Conservation (phyloP, 1,284 basidiomycete species). For the Cryptococcus sp. region DNA sequence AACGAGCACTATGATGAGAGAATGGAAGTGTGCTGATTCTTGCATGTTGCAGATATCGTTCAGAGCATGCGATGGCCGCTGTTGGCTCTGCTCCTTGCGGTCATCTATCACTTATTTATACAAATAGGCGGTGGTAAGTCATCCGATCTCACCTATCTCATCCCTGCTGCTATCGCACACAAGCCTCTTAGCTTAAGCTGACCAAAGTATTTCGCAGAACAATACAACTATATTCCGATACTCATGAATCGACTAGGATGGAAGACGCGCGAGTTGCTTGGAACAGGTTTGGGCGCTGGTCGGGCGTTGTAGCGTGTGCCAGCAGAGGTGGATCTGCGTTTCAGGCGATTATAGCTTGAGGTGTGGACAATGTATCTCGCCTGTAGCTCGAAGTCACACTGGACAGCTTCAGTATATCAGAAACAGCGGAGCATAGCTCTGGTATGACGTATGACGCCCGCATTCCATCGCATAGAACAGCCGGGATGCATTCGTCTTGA, state of each 20-base stretch:
- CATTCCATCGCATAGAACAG: too few relatives aligned
- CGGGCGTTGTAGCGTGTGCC: too few relatives aligned
- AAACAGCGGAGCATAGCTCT: too few relatives aligned
- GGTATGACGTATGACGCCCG: too few relatives aligned
- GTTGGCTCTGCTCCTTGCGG: conserved; percentile 33
- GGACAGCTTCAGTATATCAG: too few relatives aligned
- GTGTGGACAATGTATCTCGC: too few relatives aligned
- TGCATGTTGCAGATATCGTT: conserved; percentile 28
- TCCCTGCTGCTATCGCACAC: neutral
- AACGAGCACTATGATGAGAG: neutral
- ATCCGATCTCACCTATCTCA: neutral
- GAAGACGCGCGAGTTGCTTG: conserved; percentile 4
- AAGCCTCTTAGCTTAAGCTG: neutral
- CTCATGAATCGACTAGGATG: conserved; percentile 31
- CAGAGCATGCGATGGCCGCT: conserved; percentile 35
- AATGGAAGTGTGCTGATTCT: neutral
- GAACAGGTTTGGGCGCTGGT: neutral
- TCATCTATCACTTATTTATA: conserved; percentile 40
- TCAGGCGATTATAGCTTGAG: too few relatives aligned
- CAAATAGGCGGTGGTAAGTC: conserved; percentile 39
- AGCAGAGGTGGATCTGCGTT: too few relatives aligned
- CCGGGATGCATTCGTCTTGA: too few relatives aligned
- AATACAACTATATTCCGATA: conserved; percentile 43
- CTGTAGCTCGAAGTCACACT: too few relatives aligned
- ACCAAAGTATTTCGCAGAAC: conserved; percentile 20